These are phyloP conservation scores for Candida fluviatilis DNA, from an alignment of 805 yeast genomes.

Conservation along the genomic window DNA sequence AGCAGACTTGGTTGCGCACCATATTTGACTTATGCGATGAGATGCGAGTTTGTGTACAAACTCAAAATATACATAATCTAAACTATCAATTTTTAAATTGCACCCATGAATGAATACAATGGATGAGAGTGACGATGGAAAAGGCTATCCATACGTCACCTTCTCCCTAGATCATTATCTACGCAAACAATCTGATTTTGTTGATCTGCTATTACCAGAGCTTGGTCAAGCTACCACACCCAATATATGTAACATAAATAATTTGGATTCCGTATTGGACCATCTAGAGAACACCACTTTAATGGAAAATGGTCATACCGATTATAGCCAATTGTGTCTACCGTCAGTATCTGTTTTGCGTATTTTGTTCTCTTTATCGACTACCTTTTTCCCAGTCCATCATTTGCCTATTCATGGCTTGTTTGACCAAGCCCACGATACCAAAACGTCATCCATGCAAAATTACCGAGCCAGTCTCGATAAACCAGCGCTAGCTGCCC, in stretches of 20 bases:
- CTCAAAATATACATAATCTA: background rate
- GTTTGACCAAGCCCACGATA: slow-evolving; percentile 6
- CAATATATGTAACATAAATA: slow-evolving; percentile 24
- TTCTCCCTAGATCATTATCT: slow-evolving; percentile 5
- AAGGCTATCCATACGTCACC: slow-evolving; percentile 2
- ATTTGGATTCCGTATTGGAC: slow-evolving; percentile 24
- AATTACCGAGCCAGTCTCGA: slow-evolving; percentile 16
- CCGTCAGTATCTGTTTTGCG: slow-evolving; percentile 25
- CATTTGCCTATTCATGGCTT: slow-evolving; percentile 14
- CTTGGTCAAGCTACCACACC: slow-evolving; percentile 3
- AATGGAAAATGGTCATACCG: slow-evolving; percentile 3
- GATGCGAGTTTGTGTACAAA: background rate
- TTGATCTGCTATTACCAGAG: slow-evolving; percentile 9
- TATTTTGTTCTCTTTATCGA: slow-evolving; percentile 26
- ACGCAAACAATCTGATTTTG: slow-evolving; percentile 4
- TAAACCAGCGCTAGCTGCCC: slow-evolving; percentile 17
- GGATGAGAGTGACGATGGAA: background rate
- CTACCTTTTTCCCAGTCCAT: slow-evolving; percentile 3
- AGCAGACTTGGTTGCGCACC: no score
- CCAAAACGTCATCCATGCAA: slow-evolving; percentile 13
- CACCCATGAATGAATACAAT: background rate
- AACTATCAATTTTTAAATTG: background rate
- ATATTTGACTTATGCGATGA: no score
- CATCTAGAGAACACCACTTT: slow-evolving; percentile 19
- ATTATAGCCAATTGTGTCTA: slow-evolving; percentile 2